Evolutionary conservation across 2,329 filamentous ascomycete genomes (phyloP).

Genomic region (Apiospora marii): DNA sequence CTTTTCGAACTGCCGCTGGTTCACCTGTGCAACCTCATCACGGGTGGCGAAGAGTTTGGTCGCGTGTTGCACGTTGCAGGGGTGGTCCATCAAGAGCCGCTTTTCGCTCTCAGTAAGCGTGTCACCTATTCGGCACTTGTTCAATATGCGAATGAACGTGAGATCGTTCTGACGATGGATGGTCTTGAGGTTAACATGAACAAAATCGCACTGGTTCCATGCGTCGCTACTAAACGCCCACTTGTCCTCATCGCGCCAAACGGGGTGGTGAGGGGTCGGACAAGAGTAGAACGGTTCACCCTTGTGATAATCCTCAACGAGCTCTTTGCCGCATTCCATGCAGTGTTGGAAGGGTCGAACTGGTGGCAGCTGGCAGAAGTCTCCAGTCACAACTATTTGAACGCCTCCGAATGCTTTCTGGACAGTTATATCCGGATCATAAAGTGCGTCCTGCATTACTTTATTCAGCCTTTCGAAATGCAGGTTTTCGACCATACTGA

Average conservation of each 20-base stretch:
- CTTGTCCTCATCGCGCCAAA: conserved; percentile 57
- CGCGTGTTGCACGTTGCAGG: conserved; percentile 49
- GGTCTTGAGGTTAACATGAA: conserved; percentile 57
- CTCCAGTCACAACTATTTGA: conserved; percentile 64
- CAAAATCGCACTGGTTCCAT: conserved; percentile 63
- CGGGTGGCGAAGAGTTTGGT: conserved; percentile 54
- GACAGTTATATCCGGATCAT: background rate
- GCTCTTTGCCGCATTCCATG: conserved; percentile 37
- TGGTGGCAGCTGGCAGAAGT: conserved; percentile 68
- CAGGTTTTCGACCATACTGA: conserved; percentile 69
- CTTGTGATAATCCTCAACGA: background rate
- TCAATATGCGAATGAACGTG: conserved; percentile 61
- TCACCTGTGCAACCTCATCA: conserved; percentile 46
- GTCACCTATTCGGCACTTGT: conserved; percentile 60
- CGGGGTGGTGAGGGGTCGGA: conserved; percentile 39
- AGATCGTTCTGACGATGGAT: conserved; percentile 66
- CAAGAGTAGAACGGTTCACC: background rate
- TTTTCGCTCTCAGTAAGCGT: conserved; percentile 47
- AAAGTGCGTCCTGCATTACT: conserved; percentile 51
- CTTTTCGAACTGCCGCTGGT: conserved; percentile 43
- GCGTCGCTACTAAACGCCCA: conserved; percentile 66
- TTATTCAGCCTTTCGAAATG: conserved; percentile 60
- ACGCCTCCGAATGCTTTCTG: conserved; percentile 52
- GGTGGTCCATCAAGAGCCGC: conserved; percentile 54
- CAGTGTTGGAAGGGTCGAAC: conserved; percentile 64